Percentiles rank a stretch among this genome's conserved stretches.
Conservation (phyloP, 2,329 filamentous ascomycete species). For the Penicillium sp. region DNA sequence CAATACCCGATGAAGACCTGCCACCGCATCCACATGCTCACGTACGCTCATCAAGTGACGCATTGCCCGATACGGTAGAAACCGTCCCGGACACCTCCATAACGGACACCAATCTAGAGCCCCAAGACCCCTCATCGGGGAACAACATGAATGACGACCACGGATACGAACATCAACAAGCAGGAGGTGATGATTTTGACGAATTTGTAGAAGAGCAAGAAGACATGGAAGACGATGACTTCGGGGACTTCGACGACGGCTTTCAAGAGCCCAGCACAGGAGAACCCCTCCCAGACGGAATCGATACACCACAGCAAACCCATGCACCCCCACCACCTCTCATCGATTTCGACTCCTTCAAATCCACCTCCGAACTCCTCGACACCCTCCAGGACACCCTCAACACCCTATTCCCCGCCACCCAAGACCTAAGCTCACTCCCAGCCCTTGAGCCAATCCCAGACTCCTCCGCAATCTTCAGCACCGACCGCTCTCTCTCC, state of each 20-base stretch:
- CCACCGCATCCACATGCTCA: slow-evolving; percentile 37
- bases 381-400: slow-evolving; percentile 39
- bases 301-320: slow-evolving; percentile 23
- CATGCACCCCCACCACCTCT: slow-evolving; percentile 38
- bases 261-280: slow-evolving; percentile 53
- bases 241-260: slow-evolving; percentile 64
- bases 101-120: slow-evolving; percentile 44
- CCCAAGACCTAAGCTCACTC: slow-evolving; percentile 36
- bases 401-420: slow-evolving; percentile 44
- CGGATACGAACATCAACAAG: slow-evolving; percentile 49
- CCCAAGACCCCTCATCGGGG: slow-evolving; percentile 52
- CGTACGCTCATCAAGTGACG: slow-evolving; percentile 41
- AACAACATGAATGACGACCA: slow-evolving; percentile 44
- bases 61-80: slow-evolving; percentile 44
- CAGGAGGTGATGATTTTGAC: slow-evolving; percentile 57
- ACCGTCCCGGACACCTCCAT: slow-evolving; percentile 48
- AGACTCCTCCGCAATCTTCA: slow-evolving; percentile 60
- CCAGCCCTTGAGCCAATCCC: slow-evolving; percentile 40
- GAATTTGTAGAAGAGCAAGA: slow-evolving; percentile 53
- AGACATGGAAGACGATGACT: slow-evolving; percentile 51
- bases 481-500: slow-evolving; percentile 80
- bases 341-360: slow-evolving; percentile 54
- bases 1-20: slow-evolving; percentile 35
- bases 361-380: slow-evolving; percentile 39
- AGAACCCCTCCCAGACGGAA: slow-evolving; percentile 20